phyloP scores from a whole-genome alignment of 176 grass and related monocot genomes.

The Eragrostis nindensis region DNA sequence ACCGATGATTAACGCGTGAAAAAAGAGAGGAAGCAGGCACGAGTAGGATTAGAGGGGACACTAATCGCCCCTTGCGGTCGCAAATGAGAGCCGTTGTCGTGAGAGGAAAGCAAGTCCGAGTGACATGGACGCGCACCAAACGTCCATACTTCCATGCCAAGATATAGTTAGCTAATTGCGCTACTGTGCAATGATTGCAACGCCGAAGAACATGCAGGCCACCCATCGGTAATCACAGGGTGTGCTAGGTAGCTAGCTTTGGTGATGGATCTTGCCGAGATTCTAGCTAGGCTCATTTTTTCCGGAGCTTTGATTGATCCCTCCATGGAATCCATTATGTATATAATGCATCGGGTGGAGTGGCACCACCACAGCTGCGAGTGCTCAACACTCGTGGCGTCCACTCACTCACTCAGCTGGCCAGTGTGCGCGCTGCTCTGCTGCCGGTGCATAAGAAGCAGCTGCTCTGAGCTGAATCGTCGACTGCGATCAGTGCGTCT shows the following conservation, averaged over 20 bases:
- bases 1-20: background rate
- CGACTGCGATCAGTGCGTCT: background rate
- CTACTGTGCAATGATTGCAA: conserved; percentile 49
- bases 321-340: conserved; percentile 51
- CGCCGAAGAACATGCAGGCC: conserved; percentile 34
- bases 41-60: background rate
- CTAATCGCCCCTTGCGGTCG: background rate
- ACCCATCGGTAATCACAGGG: background rate
- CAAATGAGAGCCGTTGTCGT: conserved; percentile 33
- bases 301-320: background rate
- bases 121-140: conserved; percentile 52
- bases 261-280: conserved; percentile 15
- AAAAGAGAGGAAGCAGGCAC: background rate
- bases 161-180: background rate
- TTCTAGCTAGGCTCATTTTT: conserved; percentile 27
- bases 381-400: conserved; percentile 48
- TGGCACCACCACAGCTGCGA: conserved; percentile 30
- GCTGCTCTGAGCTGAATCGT: conserved; percentile 28
- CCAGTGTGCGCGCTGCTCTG: background rate
- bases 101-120: conserved; percentile 32
- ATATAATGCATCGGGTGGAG: conserved; percentile 45
- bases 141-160: conserved; percentile 34
- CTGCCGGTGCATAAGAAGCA: conserved; percentile 26
- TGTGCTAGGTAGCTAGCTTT: background rate
- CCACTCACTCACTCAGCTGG: conserved; percentile 24